These are phyloP conservation scores for Hura crepitans DNA, from an alignment of 441 rosid genomes.

Conservation along the genomic window DNA sequence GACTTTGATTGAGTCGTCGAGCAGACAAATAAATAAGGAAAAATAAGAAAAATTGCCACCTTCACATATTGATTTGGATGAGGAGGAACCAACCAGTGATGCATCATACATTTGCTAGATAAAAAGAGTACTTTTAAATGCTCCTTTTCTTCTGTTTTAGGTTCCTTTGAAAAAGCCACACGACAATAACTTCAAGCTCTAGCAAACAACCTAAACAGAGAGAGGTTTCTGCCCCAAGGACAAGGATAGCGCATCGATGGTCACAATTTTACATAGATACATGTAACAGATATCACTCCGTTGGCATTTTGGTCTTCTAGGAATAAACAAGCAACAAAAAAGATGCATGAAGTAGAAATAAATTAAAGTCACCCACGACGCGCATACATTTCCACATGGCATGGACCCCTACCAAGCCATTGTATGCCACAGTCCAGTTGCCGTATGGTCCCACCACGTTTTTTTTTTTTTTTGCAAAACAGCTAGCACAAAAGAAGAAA, in stretches of 20 bases:
- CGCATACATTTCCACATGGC: slow-evolving; percentile 30
- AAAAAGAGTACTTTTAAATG: too few relatives aligned
- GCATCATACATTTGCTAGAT: too few relatives aligned
- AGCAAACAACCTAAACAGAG: not conserved
- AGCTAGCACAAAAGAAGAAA: slow-evolving; percentile 36
- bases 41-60: not conserved
- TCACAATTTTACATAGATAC: slow-evolving; percentile 10
- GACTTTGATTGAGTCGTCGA: too few relatives aligned
- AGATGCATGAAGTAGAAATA: not conserved
- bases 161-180: too few relatives aligned
- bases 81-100: too few relatives aligned
- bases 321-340: not conserved
- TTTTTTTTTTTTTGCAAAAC: slow-evolving; percentile 36
- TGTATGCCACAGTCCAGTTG: slow-evolving; percentile 11
- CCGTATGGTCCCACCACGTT: slow-evolving; percentile 40
- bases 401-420: slow-evolving; percentile 27
- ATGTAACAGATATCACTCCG: slow-evolving; percentile 4
- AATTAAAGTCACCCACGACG: slow-evolving; percentile 18
- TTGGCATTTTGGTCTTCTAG: slow-evolving; percentile 10
- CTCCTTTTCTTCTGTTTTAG: too few relatives aligned
- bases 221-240: not conserved
- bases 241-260: not conserved
- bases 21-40: not conserved
- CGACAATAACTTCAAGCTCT: not conserved
- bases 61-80: too few relatives aligned